Base-by-base conservation (phyloP, 768 basidiomycete species). In the Tulasnella sp. region DNA sequence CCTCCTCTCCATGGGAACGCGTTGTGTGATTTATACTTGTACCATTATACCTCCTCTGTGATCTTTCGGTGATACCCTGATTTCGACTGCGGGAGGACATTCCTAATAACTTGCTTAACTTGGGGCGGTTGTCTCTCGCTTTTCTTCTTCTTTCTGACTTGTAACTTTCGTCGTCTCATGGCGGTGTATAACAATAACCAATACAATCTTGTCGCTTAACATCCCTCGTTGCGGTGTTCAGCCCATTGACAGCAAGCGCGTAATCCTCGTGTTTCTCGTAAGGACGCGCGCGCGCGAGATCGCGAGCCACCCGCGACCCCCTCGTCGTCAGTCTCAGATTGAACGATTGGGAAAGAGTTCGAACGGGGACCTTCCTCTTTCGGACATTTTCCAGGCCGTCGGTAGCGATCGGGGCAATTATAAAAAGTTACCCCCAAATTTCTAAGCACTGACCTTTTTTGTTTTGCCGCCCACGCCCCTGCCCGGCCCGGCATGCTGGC, bases 251-350 rank as follows among this genome's bases (percentile, higher is more conserved):
- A 22, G 54, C 54, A 22, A 22, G 54, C 54, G 24, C 54, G 24
- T 7, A 1, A 8, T n/a, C 54, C 54, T 54, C 54, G 24, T 54
- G 54, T 54, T n/a, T 54, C 54, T n/a, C 54, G 54, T 54, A 54
- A 46, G 46, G 18, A 46, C 14, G 46, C 42, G 18, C 46, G 54
- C 24, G 24, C 54, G 54, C 54, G n/a, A 24, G n/a, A n/a, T n/a
- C n/a, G n/a, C 54, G 48, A 42, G 18, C 48, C 16, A 7, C 16
- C 48, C 48, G 48, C 48, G 12, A 16, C 12, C 4, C 54, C 54
- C 54, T 54, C 54, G 54, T 54, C 54, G 54, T 54, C 54, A 54
- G 54, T 54, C 54, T 54, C 54, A 54, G 54, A 54, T 54, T 54
- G 54, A 54, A 54, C 54, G 54, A 54, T 54, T 54, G 5, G n/a